These are phyloP conservation scores for Juncus inflexus DNA, from an alignment of 176 grass and related monocot species.

Conservation along the genomic window DNA sequence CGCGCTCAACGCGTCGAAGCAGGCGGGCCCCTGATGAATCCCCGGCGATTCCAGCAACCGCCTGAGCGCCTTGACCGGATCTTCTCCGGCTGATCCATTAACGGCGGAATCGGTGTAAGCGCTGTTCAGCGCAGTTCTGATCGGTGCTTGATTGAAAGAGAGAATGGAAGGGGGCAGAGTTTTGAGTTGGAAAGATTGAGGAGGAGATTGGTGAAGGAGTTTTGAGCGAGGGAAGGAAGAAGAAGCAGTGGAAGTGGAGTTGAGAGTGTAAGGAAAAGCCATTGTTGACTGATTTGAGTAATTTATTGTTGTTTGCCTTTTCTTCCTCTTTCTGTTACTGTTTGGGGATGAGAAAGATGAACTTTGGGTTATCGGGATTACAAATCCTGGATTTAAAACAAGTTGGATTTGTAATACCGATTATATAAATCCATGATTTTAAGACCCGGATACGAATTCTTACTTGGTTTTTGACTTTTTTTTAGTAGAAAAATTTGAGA, in stretches of 20 bases:
- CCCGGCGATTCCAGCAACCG: slow-evolving; percentile 46
- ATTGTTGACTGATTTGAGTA: too few species aligned
- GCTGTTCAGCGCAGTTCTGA: slow-evolving; percentile 22
- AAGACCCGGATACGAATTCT: too few species aligned
- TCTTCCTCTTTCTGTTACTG: too few species aligned
- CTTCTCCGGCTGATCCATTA: slow-evolving; percentile 2
- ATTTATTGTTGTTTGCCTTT: too few species aligned
- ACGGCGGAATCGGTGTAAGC: slow-evolving; percentile 29
- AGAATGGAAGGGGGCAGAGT: not conserved
- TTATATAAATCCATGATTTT: too few species aligned
- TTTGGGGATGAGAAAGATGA: too few species aligned
- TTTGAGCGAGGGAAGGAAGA: not conserved
- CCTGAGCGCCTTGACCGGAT: slow-evolving; percentile 40
- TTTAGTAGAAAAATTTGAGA: too few species aligned
- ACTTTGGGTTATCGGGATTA: too few species aligned
- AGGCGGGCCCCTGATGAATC: slow-evolving; percentile 70
- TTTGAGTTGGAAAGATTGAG: not conserved
- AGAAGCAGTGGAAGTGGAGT: not conserved
- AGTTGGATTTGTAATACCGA: too few species aligned
- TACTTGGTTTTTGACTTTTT: too few species aligned
- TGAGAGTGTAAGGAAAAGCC: not conserved
- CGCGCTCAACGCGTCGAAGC: slow-evolving; percentile 88
- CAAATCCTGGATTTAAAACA: too few species aligned
- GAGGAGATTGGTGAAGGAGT: not conserved
- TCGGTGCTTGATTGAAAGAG: not conserved